phyloP scores from a whole-genome alignment of 768 basidiomycete genomes.

The Pisolithus marmoratus region DNA sequence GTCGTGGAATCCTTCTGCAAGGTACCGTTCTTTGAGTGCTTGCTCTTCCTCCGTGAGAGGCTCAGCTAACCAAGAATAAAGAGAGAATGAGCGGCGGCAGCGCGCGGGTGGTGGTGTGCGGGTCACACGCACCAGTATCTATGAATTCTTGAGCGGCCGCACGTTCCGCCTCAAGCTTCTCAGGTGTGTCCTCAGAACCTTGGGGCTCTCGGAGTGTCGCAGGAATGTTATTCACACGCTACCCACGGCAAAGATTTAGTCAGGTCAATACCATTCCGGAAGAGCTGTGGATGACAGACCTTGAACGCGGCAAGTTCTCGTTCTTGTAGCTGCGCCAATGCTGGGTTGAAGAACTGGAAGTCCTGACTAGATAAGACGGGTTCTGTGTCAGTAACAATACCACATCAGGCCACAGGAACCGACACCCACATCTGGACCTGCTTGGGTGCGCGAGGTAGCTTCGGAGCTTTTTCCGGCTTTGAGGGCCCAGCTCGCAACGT shows the following conservation, averaged over 20 bases:
- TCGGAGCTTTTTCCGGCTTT: constrained; percentile 77
- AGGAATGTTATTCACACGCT: constrained; percentile 63
- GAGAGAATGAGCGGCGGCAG: background rate
- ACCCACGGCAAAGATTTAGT: background rate
- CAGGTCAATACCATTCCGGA: background rate
- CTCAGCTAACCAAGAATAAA: constrained; percentile 50
- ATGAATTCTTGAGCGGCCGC: constrained; percentile 78
- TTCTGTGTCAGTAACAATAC: background rate
- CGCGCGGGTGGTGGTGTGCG: constrained; percentile 1
- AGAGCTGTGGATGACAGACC: constrained; percentile 30
- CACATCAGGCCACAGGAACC: background rate
- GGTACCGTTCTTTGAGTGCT: constrained; percentile 72
- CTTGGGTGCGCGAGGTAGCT: constrained; percentile 81
- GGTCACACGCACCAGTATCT: constrained; percentile 57
- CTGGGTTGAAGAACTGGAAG: constrained; percentile 92
- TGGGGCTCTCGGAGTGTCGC: constrained; percentile 61
- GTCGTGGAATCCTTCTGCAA: constrained; percentile 74
- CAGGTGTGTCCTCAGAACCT: constrained; percentile 72
- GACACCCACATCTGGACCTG: constrained; percentile 70
- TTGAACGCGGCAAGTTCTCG: constrained; percentile 79
- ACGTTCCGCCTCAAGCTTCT: constrained; percentile 80
- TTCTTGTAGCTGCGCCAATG: constrained; percentile 78
- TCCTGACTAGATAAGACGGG: constrained; percentile 58
- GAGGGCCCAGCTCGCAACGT: constrained; percentile 74
- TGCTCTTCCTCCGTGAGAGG: constrained; percentile 87